These are phyloP conservation scores for Mortierella sp. DNA, from an alignment of 371 early-diverging fungal species.

Conservation along the genomic window DNA sequence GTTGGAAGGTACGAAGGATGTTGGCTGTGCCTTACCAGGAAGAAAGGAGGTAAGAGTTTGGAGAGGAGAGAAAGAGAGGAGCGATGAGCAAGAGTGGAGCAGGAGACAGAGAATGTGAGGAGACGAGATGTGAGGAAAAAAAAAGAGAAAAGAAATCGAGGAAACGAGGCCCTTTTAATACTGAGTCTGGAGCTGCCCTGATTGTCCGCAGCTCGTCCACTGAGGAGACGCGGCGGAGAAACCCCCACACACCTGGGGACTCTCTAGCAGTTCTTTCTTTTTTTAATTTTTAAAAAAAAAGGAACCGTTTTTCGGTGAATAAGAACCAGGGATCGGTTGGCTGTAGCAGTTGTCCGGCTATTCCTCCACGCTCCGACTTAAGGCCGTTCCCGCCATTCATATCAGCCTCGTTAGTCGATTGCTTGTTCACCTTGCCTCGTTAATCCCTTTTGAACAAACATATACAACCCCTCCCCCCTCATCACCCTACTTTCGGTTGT, in stretches of 20 bases:
- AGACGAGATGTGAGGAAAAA: background rate
- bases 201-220: background rate
- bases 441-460: too few relatives aligned
- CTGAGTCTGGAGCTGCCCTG: background rate
- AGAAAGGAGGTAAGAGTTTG: background rate
- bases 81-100: background rate
- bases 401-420: too few relatives aligned
- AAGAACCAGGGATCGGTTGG: background rate
- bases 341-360: too few relatives aligned
- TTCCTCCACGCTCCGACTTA: too few relatives aligned
- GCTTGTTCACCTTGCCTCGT: too few relatives aligned
- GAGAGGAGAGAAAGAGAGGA: background rate
- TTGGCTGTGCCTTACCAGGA: too few relatives aligned
- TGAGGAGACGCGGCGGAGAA: background rate
- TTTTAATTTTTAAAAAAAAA: background rate
- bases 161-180: background rate
- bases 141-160: slow-evolving; percentile 1
- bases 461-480: too few relatives aligned
- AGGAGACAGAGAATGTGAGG: slow-evolving; percentile 2
- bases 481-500: too few relatives aligned
- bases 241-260: too few relatives aligned
- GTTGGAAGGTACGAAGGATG: too few relatives aligned
- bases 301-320: background rate
- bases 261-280: too few relatives aligned
- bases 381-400: too few relatives aligned